These are phyloP conservation scores for Rhytidiadelphus loreus DNA, from an alignment of 225 moss, liverwort and hornwort genomes.

Conservation along the genomic window DNA sequence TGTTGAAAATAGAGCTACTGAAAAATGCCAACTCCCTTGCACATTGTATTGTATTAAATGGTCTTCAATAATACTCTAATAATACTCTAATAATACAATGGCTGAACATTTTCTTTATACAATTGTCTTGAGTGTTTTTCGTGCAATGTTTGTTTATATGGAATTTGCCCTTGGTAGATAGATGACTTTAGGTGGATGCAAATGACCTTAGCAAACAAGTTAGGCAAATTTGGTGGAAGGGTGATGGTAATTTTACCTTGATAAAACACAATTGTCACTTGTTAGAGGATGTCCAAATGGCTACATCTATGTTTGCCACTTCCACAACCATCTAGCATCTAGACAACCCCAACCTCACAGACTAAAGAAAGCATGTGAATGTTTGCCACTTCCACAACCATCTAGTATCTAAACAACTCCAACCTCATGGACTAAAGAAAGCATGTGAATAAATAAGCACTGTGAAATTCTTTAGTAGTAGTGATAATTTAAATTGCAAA, in stretches of 20 bases:
- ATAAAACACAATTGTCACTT: neutral
- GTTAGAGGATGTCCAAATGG: accelerated
- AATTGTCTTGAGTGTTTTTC: neutral
- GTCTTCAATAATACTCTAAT: neutral
- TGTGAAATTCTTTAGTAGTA: accelerated
- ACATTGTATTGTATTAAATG: neutral
- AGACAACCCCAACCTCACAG: accelerated
- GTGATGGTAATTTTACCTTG: neutral
- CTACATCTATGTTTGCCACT: neutral
- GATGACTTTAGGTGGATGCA: too few relatives aligned
- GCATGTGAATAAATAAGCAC: neutral
- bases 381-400: accelerated
- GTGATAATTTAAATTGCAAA: too few relatives aligned
- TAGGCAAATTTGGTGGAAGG: too few relatives aligned
- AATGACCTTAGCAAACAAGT: neutral
- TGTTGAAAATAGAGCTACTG: neutral
- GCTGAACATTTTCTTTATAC: neutral
- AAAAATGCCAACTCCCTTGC: neutral
- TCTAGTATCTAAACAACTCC: accelerated
- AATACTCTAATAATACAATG: neutral
- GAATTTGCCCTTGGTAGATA: neutral
- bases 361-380: neutral
- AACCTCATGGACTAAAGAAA: accelerated
- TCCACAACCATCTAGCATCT: accelerated
- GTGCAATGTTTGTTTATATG: neutral